phyloP scores from a whole-genome alignment of 176 grass and related monocot genomes.

The Zea luxurians region DNA sequence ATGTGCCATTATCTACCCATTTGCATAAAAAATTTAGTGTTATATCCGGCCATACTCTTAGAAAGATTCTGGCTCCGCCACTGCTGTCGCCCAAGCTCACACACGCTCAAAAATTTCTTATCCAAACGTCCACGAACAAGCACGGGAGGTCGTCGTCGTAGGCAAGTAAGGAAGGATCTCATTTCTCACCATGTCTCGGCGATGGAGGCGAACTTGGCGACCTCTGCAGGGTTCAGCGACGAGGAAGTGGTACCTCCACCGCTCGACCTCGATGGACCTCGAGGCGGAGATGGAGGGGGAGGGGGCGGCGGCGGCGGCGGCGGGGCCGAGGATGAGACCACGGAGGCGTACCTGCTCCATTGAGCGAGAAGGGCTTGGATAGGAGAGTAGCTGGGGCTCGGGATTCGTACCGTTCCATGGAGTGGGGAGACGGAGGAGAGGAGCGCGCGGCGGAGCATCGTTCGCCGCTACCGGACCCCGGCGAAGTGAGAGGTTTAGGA shows the following conservation, averaged over 20 bases:
- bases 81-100: neutral
- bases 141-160: neutral
- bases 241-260: conserved; percentile 32
- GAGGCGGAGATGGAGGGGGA: conserved; percentile 32
- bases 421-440: conserved; percentile 15
- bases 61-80: too few relatives aligned
- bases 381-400: neutral
- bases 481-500: conserved; percentile 12
- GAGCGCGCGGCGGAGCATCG: conserved; percentile 41
- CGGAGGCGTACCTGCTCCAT: conserved; percentile 30
- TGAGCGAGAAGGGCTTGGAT: neutral
- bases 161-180: conserved; percentile 3
- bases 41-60: too few relatives aligned
- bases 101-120: neutral
- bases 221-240: conserved; percentile 65
- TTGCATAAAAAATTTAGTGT: too few relatives aligned
- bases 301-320: neutral
- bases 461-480: neutral
- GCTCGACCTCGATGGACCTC: conserved; percentile 3
- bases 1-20: too few relatives aligned
- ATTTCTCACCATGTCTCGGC: conserved; percentile 81
- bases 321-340: neutral
- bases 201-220: conserved; percentile 80
- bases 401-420: neutral
- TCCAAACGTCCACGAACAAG: neutral